These are phyloP conservation scores for Cercophora samala DNA, from an alignment of 495 filamentous ascomycete genomes.

Conservation along the genomic window DNA sequence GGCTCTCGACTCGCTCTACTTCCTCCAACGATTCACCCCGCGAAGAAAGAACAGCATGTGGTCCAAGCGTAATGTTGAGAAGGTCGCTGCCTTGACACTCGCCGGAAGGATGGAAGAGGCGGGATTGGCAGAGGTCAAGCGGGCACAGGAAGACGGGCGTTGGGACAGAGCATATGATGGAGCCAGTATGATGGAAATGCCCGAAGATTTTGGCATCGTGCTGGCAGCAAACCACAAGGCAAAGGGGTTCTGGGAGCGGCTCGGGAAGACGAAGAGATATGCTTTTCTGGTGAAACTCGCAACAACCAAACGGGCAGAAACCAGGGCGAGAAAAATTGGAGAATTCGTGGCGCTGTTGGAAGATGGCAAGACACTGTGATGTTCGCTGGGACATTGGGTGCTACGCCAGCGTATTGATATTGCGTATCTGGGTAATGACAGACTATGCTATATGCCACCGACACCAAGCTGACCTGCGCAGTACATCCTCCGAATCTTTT, in stretches of 20 bases:
- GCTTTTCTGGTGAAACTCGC: conserved; percentile 42
- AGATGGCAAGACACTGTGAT: conserved; percentile 23
- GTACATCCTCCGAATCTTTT: not conserved
- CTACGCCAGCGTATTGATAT: not conserved
- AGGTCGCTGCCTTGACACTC: conserved; percentile 39
- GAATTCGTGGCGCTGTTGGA: conserved; percentile 30
- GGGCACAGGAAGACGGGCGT: conserved; percentile 53
- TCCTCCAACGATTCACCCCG: conserved; percentile 53
- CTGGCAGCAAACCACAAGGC: conserved; percentile 35
- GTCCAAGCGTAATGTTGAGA: conserved; percentile 49
- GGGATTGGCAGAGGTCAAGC: conserved; percentile 48
- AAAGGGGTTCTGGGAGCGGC: conserved; percentile 35
- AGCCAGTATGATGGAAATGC: conserved; percentile 41
- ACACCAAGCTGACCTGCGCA: not conserved
- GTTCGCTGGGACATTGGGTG: not conserved
- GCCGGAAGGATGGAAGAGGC: conserved; percentile 47
- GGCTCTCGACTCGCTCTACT: conserved; percentile 38
- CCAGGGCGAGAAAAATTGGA: conserved; percentile 27
- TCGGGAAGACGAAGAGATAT: conserved; percentile 46
- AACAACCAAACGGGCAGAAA: conserved; percentile 36
- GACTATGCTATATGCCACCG: not conserved
- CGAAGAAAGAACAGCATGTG: conserved; percentile 52
- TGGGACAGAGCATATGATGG: conserved; percentile 55
- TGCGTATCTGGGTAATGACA: not conserved
- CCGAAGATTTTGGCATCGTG: conserved; percentile 41